phyloP scores from a whole-genome alignment of 495 filamentous ascomycete species.

The Apodospora peruviana region DNA sequence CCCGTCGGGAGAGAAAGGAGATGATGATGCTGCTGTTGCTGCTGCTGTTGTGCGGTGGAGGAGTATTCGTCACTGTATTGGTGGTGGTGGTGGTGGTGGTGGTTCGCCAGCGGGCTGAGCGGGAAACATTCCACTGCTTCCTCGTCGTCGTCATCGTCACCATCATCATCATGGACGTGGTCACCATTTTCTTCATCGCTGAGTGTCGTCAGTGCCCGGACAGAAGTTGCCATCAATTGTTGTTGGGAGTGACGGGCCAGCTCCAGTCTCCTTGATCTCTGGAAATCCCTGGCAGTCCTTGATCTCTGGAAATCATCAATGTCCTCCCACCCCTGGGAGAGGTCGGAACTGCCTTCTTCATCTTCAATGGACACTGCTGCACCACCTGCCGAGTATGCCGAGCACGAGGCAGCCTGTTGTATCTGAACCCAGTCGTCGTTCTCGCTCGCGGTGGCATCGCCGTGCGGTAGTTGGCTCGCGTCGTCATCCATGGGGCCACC shows the following conservation, averaged over 20 bases:
- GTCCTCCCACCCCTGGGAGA: conserved; percentile 20
- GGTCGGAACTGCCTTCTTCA: conserved; percentile 3
- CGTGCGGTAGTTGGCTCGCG: no score
- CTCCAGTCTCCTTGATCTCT: no score
- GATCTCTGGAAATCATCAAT: background rate
- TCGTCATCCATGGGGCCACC: no score
- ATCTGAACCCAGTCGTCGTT: background rate
- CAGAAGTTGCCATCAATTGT: background rate
- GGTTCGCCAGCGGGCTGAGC: background rate
- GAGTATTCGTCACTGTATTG: background rate
- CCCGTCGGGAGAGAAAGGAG: background rate
- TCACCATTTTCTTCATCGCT: no score
- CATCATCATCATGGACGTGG: no score
- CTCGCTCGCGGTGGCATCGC: no score
- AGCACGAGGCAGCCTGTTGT: background rate
- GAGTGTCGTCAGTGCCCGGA: no score
- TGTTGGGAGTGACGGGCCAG: background rate
- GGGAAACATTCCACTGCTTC: background rate
- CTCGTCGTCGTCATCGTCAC: background rate
- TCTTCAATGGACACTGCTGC: background rate
- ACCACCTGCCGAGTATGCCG: background rate
- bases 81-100: background rate
- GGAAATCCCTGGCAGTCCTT: background rate
- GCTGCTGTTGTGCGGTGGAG: background rate
- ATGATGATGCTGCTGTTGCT: background rate